phyloP scores from a whole-genome alignment of 2,329 filamentous ascomycete species.

The Purpureocillium takamizusanense region DNA sequence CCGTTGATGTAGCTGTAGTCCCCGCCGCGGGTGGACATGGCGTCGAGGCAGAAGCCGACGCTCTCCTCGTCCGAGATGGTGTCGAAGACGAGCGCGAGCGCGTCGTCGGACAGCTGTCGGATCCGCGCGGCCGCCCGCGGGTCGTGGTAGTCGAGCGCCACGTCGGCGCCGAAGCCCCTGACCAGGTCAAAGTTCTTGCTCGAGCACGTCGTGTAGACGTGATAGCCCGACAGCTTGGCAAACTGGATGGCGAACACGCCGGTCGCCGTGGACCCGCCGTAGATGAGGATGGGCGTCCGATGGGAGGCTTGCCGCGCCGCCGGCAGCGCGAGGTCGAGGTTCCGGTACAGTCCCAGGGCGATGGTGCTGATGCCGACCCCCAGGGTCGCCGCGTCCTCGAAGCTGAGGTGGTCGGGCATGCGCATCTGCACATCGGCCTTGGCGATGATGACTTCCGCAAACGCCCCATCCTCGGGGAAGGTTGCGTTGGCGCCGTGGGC shows the following conservation, averaged over 20 bases:
- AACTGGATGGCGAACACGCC: slow-evolving; percentile 36
- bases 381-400: slow-evolving; percentile 15
- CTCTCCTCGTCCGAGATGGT: slow-evolving; percentile 17
- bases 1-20: background rate
- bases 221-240: slow-evolving; percentile 26
- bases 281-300: slow-evolving; percentile 27
- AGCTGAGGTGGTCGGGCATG: slow-evolving; percentile 14
- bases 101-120: slow-evolving; percentile 10
- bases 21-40: slow-evolving; percentile 3
- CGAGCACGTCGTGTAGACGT: slow-evolving; percentile 33
- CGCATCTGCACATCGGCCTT: slow-evolving; percentile 11
- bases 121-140: slow-evolving; percentile 10
- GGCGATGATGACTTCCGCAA: slow-evolving; percentile 17
- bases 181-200: slow-evolving; percentile 28
- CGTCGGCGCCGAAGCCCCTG: slow-evolving; percentile 29
- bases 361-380: slow-evolving; percentile 15
- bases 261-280: slow-evolving; percentile 32
- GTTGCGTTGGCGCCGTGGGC: slow-evolving; percentile 12
- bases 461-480: slow-evolving; percentile 15
- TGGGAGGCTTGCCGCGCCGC: slow-evolving; percentile 7
- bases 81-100: slow-evolving; percentile 24
- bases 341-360: slow-evolving; percentile 19
- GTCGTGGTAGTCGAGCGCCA: slow-evolving; percentile 31
- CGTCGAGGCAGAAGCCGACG: slow-evolving; percentile 25
- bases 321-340: slow-evolving; percentile 15